These are phyloP conservation scores for Cadophora malorum DNA, from an alignment of 2,329 filamentous ascomycete species.

Conservation along the genomic window DNA sequence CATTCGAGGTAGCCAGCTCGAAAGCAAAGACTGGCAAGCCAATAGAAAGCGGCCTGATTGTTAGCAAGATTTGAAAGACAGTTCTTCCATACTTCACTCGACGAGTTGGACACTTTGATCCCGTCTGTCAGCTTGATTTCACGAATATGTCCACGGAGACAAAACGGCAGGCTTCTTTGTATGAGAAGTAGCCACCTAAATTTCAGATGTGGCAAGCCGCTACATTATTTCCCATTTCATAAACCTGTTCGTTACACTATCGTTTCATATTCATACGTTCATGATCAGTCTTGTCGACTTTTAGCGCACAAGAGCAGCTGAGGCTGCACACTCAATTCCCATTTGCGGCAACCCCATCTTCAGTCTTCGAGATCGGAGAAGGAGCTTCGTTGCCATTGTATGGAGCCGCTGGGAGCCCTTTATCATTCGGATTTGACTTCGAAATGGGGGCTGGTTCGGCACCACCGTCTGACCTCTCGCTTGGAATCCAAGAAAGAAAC, in stretches of 20 bases:
- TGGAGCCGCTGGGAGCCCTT: conserved; percentile 20
- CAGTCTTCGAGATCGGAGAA: background rate
- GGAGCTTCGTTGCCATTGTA: background rate
- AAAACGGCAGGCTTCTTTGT: too few species aligned
- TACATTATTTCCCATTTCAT: too few species aligned
- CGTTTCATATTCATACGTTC: conserved; percentile 16
- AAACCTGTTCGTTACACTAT: conserved; percentile 7
- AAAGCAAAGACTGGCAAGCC: too few species aligned
- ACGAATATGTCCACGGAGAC: too few species aligned
- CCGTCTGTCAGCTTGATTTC: too few species aligned
- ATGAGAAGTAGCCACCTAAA: too few species aligned
- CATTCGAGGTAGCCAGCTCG: too few species aligned
- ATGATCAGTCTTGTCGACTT: background rate
- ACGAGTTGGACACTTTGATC: too few species aligned
- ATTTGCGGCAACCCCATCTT: background rate
- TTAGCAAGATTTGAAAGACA: too few species aligned
- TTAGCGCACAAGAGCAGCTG: background rate
- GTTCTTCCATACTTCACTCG: too few species aligned
- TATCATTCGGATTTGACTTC: conserved; percentile 15
- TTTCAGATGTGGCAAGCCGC: background rate
- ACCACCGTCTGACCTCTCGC: conserved; percentile 31
- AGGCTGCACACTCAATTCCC: background rate
- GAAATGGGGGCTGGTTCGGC: conserved; percentile 24
- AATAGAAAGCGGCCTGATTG: too few species aligned
- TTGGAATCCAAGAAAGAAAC: conserved; percentile 67